phyloP scores from a whole-genome alignment of 805 yeast species.

The Wickerhamiella parazyma region DNA sequence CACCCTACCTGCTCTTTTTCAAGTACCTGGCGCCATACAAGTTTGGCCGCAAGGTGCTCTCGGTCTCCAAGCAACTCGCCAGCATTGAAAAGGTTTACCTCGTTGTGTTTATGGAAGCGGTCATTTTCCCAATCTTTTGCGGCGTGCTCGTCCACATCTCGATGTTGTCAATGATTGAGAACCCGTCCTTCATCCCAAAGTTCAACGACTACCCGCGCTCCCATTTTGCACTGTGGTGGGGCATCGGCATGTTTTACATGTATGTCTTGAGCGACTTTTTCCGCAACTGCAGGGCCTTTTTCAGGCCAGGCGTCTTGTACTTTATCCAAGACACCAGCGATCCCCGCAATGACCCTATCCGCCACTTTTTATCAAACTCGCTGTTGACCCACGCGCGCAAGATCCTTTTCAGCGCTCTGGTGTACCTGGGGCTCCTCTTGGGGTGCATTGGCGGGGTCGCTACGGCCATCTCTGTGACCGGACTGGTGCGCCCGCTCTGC shows the following conservation, averaged over 20 bases:
- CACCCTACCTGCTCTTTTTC: slow-evolving; percentile 1
- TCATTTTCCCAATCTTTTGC: slow-evolving; percentile 77
- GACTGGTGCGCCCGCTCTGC: neutral
- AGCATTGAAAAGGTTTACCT: slow-evolving; percentile 60
- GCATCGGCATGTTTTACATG: slow-evolving; percentile 75
- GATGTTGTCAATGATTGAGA: slow-evolving; percentile 40
- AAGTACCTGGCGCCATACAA: neutral
- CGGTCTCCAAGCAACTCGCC: slow-evolving; percentile 16
- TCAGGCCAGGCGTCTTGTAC: slow-evolving; percentile 80
- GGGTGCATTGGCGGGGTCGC: slow-evolving; percentile 62
- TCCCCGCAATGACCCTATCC: slow-evolving; percentile 72
- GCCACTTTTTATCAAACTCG: slow-evolving; percentile 74
- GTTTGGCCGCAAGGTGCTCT: slow-evolving; percentile 10
- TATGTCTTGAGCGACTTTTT: slow-evolving; percentile 72
- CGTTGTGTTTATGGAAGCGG: slow-evolving; percentile 63
- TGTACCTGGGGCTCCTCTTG: slow-evolving; percentile 40
- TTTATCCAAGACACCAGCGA: slow-evolving; percentile 92
- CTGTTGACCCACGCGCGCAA: slow-evolving; percentile 58
- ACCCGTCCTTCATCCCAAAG: slow-evolving; percentile 10
- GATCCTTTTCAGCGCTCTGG: slow-evolving; percentile 44
- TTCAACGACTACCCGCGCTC: slow-evolving; percentile 5
- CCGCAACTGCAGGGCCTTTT: slow-evolving; percentile 63
- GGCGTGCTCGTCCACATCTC: slow-evolving; percentile 67
- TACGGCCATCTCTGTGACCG: slow-evolving; percentile 27
- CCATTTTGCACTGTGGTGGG: slow-evolving; percentile 37